Evolutionary conservation across 345 rosid genomes (phyloP), one percentile per base, ranked within the genome.

Genomic region (Populus euphratica): DNA sequence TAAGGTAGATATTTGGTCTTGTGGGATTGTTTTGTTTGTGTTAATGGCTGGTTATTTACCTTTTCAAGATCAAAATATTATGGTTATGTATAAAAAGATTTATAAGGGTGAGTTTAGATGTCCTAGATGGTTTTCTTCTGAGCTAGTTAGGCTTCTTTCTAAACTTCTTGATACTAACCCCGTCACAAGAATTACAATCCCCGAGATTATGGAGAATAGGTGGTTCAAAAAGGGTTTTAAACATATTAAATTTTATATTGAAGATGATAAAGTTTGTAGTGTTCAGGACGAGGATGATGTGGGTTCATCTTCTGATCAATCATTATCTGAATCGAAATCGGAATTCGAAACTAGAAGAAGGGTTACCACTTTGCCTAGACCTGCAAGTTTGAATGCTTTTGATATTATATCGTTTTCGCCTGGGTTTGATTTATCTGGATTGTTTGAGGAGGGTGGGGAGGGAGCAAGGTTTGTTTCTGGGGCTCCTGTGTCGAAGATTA

Each of bases 211-310:
- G 86, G 83, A 83, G 70, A 73, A 74, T 56, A 65, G 44, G 63
- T 83, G 86, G 86, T 83, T 83, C 74, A 83, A 83, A 36, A 83
- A 80, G 36, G 86, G 83, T 67, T 83, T 80, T 71, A 83, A 83
- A 68, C 83, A 83, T 33, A 74, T 83, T 41, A 83, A 80, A 56
- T 83, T 83, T 23, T 83, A 80, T 41, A 77, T 83, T 8, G 86
- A 83, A 39, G 86, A 83, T 74, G 86, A 83, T 71, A 80, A 74
- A 77, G 74, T 81, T 38, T 84, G 52, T 44, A 78, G 71, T 39
- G 71, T 81, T 23, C 78, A 75, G 9, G 82, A 75, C n/a, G 77
- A 59, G 0, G 73, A 81, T 23, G 80, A 71, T 27, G 73, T 50
- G 2, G 81, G 36, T 39, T 78, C 76, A 11, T 70, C 68, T 11